These are phyloP conservation scores for Fusarium luffae DNA, from an alignment of 2,329 filamentous ascomycete genomes.

Conservation along the genomic window DNA sequence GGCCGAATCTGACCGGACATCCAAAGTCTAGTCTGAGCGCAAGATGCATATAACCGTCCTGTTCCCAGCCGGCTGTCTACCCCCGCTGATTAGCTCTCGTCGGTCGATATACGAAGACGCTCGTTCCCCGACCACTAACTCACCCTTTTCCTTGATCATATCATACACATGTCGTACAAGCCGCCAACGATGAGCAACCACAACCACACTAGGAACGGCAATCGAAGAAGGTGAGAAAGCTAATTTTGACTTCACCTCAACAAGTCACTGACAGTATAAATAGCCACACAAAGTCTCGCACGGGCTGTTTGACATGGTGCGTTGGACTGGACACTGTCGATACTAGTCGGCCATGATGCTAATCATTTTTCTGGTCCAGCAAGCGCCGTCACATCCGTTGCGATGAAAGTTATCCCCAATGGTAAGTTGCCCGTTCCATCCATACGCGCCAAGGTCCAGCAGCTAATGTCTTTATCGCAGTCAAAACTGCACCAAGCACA, in stretches of 20 bases:
- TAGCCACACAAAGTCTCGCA: slow-evolving; percentile 31
- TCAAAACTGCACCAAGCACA: slow-evolving; percentile 33
- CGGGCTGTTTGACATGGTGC: slow-evolving; percentile 31
- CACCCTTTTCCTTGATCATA: background rate
- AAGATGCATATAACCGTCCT: slow-evolving; percentile 16
- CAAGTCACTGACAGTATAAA: background rate
- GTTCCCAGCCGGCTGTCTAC: slow-evolving; percentile 6
- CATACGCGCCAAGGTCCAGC: background rate
- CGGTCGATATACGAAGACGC: background rate
- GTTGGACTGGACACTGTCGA: slow-evolving; percentile 1
- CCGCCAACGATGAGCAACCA: background rate
- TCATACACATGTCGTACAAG: background rate
- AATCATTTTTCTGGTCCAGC: slow-evolving; percentile 15
- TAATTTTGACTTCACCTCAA: background rate
- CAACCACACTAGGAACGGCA: slow-evolving; percentile 9
- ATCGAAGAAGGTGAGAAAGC: slow-evolving; percentile 21
- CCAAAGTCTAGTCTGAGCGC: slow-evolving; percentile 14
- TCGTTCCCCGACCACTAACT: background rate
- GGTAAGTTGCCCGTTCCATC: background rate
- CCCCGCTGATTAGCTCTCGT: background rate
- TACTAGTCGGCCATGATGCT: slow-evolving; percentile 6
- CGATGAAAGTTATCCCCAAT: slow-evolving; percentile 29
- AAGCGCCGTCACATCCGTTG: slow-evolving; percentile 31
- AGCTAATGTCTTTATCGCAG: background rate
- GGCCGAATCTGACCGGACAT: background rate